phyloP scores from a whole-genome alignment of 2,329 filamentous ascomycete genomes.

The Mycosphaerella arachidis region DNA sequence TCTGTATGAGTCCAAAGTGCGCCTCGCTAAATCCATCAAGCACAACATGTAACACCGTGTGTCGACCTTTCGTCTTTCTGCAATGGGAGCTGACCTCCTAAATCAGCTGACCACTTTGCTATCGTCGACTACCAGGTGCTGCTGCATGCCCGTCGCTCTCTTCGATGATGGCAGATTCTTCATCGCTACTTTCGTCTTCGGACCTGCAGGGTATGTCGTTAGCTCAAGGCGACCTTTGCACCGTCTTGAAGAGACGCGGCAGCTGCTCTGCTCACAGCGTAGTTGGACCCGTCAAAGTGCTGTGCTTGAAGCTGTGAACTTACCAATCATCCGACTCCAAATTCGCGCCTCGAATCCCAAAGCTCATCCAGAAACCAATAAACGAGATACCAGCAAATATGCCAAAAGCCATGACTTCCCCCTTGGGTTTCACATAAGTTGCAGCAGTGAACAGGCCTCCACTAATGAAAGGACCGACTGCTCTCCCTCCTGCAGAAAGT shows the following conservation, averaged over 20 bases:
- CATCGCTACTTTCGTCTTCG: neutral
- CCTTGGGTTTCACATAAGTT: conserved; percentile 67
- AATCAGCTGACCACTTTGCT: no score
- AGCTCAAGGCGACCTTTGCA: neutral
- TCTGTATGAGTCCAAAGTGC: no score
- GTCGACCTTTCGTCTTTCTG: no score
- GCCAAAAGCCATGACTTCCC: conserved; percentile 80
- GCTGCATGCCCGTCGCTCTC: neutral
- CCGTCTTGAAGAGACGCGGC: neutral
- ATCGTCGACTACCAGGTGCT: no score
- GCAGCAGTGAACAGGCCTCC: conserved; percentile 81
- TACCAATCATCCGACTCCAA: conserved; percentile 55
- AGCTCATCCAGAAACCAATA: conserved; percentile 72
- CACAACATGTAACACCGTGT: no score
- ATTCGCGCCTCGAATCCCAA: conserved; percentile 65
- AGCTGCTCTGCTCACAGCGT: neutral
- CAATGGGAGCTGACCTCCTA: no score
- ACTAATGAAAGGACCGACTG: conserved; percentile 81
- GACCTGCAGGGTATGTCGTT: neutral
- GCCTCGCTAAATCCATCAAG: no score
- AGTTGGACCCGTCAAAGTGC: neutral
- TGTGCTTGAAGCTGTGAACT: neutral
- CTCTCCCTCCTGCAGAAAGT: conserved; percentile 82
- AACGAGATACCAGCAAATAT: conserved; percentile 80
- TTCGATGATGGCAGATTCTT: neutral